Conservation (phyloP, 1,284 basidiomycete genomes). For the Apiotrichum sp. region DNA sequence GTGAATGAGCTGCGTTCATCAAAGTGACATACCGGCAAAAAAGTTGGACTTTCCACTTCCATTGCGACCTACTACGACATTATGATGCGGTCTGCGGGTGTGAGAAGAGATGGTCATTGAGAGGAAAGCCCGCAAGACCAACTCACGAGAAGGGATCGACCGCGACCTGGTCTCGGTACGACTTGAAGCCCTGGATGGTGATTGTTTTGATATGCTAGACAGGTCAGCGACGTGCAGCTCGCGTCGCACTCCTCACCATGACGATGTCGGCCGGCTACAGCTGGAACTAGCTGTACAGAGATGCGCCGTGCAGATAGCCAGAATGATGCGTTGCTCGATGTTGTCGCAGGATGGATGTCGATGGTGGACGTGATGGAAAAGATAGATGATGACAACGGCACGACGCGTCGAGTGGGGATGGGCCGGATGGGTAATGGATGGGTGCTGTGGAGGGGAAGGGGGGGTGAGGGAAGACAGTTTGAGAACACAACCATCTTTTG, state of each 20-base stretch:
- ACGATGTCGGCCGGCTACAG: neutral
- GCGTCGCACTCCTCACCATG: constrained; percentile 18
- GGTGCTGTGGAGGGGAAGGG: too few species aligned
- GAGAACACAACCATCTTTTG: too few species aligned
- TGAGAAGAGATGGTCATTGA: neutral
- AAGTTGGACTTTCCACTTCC: constrained; percentile 96
- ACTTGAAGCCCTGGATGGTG: constrained; percentile 93
- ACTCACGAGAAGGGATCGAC: constrained; percentile 14
- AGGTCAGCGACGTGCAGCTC: neutral
- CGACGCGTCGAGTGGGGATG: too few species aligned
- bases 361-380: neutral
- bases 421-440: too few species aligned
- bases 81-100: constrained; percentile 67
- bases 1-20: neutral
- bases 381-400: neutral
- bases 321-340: neutral
- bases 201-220: constrained; percentile 79
- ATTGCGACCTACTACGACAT: constrained; percentile 91
- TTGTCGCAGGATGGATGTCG: neutral
- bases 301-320: neutral
- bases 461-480: too few species aligned
- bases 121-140: constrained; percentile 21
- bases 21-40: constrained; percentile 62
- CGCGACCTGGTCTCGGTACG: constrained; percentile 62
- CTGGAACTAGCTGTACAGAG: neutral